Evolutionary conservation across 139 green algal species (phyloP).

Genomic region (Picochlorum sp.): DNA sequence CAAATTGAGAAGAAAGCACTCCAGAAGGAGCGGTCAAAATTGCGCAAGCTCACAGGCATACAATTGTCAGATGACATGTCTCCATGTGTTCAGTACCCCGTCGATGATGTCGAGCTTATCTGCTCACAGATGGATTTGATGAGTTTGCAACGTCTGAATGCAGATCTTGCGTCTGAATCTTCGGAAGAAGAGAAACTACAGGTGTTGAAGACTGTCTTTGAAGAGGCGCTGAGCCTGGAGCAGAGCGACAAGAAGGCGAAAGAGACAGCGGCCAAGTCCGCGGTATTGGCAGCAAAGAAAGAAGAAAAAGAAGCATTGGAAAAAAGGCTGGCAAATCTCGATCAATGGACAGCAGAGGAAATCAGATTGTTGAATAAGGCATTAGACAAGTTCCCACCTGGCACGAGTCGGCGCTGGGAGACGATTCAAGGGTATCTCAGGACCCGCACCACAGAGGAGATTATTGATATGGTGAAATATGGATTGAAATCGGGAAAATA

Average conservation of each 20-base stretch:
- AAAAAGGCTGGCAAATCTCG: constrained; percentile 19
- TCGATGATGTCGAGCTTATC: constrained; percentile 48
- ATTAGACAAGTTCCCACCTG: constrained; percentile 78
- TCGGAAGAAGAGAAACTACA: constrained; percentile 8
- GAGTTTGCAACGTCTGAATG: constrained; percentile 31
- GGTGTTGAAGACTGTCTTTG: constrained; percentile 8
- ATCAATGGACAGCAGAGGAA: constrained; percentile 36
- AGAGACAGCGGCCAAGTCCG: constrained; percentile 26
- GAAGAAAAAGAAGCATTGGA: constrained; percentile 16
- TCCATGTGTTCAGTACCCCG: constrained; percentile 22
- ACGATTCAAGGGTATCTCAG: constrained; percentile 63
- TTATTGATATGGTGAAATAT: constrained; percentile 81
- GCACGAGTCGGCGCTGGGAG: constrained; percentile 77
- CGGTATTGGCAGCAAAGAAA: constrained; percentile 5
- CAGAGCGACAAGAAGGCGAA: constrained; percentile 20
- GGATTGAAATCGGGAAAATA: constrained; percentile 33
- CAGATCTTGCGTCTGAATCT: constrained; percentile 20
- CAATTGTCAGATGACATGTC: not conserved
- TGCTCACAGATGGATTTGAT: constrained; percentile 39
- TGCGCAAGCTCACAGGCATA: constrained; percentile 36
- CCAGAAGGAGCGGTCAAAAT: constrained; percentile 69
- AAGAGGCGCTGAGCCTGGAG: constrained; percentile 16
- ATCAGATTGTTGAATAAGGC: constrained; percentile 88
- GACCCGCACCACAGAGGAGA: constrained; percentile 72
- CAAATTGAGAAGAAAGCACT: constrained; percentile 76